A percentile compares a stretch with the other conserved stretches of the same genome.
Evolutionary conservation across 306 rosid genomes (phyloP).

Genomic region (Hippophae rhamnoides): DNA sequence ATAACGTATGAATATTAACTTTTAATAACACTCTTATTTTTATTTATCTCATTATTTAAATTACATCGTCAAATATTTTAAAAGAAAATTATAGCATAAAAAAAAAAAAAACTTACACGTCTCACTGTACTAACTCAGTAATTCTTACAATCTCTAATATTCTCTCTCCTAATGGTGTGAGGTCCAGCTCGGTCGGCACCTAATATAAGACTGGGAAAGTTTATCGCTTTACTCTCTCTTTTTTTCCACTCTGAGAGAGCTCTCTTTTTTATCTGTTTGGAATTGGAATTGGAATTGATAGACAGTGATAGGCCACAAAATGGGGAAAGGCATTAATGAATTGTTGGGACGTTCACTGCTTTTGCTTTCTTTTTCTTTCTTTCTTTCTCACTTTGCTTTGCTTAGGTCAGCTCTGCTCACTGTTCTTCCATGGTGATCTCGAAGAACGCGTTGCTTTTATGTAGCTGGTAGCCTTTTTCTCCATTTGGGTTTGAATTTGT

Average conservation of each 20-base stretch:
- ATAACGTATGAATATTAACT: too few relatives aligned
- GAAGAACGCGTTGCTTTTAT: slow-evolving; percentile 28
- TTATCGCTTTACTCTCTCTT: slow-evolving; percentile 21
- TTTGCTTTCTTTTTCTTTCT: slow-evolving; percentile 1
- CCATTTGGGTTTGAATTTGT: slow-evolving; percentile 26
- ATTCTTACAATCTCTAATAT: slow-evolving; percentile 25
- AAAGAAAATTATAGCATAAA: too few relatives aligned
- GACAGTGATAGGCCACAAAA: slow-evolving; percentile 57
- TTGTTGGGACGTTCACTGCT: not conserved
- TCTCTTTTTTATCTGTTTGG: slow-evolving; percentile 21
- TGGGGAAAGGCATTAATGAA: slow-evolving; percentile 22
- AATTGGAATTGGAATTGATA: slow-evolving; percentile 29
- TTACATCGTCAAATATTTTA: too few relatives aligned
- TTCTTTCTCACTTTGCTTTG: not conserved
- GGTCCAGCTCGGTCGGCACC: slow-evolving; percentile 71
- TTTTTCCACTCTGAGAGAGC: slow-evolving; percentile 24
- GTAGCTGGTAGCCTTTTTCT: slow-evolving; percentile 25
- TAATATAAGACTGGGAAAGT: slow-evolving; percentile 42
- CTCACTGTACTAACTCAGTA: not conserved
- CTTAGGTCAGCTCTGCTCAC: slow-evolving; percentile 11
- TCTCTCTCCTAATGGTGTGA: slow-evolving; percentile 42
- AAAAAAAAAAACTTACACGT: too few relatives aligned
- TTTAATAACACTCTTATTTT: too few relatives aligned
- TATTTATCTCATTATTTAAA: too few relatives aligned
- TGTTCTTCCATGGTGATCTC: slow-evolving; percentile 44